Percentiles rank a stretch among this genome's conserved stretches.
These are phyloP conservation scores for Calvatia gigantea DNA, from an alignment of 768 basidiomycete species.

Conservation along the genomic window DNA sequence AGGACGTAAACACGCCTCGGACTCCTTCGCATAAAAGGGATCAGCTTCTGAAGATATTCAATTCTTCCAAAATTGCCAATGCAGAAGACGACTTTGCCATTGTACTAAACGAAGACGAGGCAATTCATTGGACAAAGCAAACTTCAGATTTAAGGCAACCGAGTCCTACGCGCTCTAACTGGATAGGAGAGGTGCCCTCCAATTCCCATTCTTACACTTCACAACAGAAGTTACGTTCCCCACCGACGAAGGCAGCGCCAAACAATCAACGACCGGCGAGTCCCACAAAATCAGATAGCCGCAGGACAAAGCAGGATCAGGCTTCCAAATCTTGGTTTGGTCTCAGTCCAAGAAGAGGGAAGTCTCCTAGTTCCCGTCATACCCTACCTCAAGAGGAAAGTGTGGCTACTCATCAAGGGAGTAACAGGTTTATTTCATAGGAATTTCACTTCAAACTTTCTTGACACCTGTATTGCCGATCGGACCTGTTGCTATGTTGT, in stretches of 20 bases:
- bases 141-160: conserved; percentile 9
- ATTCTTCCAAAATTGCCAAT: background rate
- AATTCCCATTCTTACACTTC: background rate
- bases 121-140: conserved; percentile 8
- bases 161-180: conserved; percentile 7
- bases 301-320: background rate
- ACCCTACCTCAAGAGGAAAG: background rate
- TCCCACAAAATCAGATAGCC: background rate
- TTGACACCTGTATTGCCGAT: conserved; percentile 6
- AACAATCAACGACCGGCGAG: conserved; percentile 2
- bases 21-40: background rate
- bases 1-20: background rate
- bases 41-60: background rate
- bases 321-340: background rate
- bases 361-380: background rate
- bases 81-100: conserved; percentile 2
- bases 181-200: background rate
- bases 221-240: background rate
- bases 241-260: background rate
- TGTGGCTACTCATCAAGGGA: background rate
- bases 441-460: background rate
- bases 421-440: background rate
- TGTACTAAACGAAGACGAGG: conserved; percentile 7
- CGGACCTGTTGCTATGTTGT: conserved; percentile 5
- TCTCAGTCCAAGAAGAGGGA: background rate